Evolutionary conservation across 1,284 basidiomycete species (phyloP).

Genomic region (Tranzscheliella williamsii): DNA sequence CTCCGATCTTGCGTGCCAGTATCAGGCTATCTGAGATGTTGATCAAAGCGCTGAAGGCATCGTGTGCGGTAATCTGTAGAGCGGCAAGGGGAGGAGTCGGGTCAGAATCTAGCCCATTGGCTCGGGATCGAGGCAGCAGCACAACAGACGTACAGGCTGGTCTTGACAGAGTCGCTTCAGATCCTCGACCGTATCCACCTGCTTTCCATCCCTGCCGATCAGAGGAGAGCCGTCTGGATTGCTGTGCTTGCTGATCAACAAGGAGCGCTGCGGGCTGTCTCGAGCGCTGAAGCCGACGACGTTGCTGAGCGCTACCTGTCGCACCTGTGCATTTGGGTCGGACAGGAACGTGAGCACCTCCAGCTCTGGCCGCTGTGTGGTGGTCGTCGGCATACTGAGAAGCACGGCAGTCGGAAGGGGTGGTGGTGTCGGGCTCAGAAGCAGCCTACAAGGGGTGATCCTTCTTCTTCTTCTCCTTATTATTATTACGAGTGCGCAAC

Average conservation of each 20-base stretch:
- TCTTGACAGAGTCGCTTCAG: constrained; percentile 83
- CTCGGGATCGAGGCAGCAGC: background rate
- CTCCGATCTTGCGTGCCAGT: constrained; percentile 71
- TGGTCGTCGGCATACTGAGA: constrained; percentile 21
- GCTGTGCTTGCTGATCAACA: constrained; percentile 49
- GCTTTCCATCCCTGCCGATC: constrained; percentile 44
- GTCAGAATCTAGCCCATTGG: too few relatives aligned
- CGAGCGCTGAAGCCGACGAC: constrained; percentile 65
- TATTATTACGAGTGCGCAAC: too few relatives aligned
- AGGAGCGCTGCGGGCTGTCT: constrained; percentile 38
- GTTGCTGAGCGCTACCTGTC: constrained; percentile 82
- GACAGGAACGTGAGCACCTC: constrained; percentile 83
- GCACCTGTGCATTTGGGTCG: constrained; percentile 82
- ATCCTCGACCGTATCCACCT: constrained; percentile 64
- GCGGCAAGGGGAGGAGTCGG: too few relatives aligned
- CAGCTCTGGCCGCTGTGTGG: constrained; percentile 36
- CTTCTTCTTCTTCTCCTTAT: too few relatives aligned
- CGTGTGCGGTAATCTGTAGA: constrained; percentile 77
- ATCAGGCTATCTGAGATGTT: constrained; percentile 86
- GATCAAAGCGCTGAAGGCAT: constrained; percentile 89
- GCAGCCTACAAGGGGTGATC: too few relatives aligned
- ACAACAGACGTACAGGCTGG: constrained; percentile 63
- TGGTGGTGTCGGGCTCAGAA: too few relatives aligned
- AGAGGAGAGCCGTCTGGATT: constrained; percentile 43
- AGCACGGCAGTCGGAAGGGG: too few relatives aligned